Base-by-base conservation (phyloP, 106 monocot genomes). In the Acorus gramineus region DNA sequence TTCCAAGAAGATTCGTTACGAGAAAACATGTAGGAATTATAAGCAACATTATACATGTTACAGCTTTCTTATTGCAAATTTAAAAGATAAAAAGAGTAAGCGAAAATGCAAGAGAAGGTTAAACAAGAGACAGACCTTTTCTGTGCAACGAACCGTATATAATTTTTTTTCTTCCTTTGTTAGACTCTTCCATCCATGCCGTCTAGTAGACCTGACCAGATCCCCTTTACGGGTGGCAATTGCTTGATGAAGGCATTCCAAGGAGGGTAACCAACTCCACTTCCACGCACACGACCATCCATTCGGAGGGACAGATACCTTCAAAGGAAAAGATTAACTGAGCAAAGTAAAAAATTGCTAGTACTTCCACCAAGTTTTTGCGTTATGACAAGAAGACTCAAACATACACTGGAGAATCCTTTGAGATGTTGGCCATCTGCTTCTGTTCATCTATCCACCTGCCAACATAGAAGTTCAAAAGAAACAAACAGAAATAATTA, bases 401-500 rank as follows among this genome's bases (percentile, higher is more conserved):
- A 62, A 65, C 85, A 85, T 59, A 98, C 91, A 98, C 96, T 45
- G 96, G 96, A 71, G 91, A 83, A 71, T 91, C 91, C 49, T 49
- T 61, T 13, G 87, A 59, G 7, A 98, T 81, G 46, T 81, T 87
- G 14, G 96, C 96, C 66, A 91, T 46, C 70, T 83, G 76, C 83
- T 98, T 98, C 71, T 98, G 91, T 53, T 91, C 91, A 66, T 79
- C 83, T 70, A 98, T 65, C 96, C 96, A 98, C 14, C 91, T 98
- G 74, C 58, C 11, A 56, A 68, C 12, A 69, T 4, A 44, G 59
- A 61, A 52, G 45, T 42, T 28, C 47, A 59, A 11, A 3, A 11
- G 47, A 7, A 55, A 57, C 51, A 68, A 11, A 14, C 7, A 52
- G 7, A 46, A 14, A 57, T 44, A 58, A 3, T 61, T 3, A 11